Base-by-base conservation (phyloP, 352 stramenopile species). In the Globisporangium uncinulatum region DNA sequence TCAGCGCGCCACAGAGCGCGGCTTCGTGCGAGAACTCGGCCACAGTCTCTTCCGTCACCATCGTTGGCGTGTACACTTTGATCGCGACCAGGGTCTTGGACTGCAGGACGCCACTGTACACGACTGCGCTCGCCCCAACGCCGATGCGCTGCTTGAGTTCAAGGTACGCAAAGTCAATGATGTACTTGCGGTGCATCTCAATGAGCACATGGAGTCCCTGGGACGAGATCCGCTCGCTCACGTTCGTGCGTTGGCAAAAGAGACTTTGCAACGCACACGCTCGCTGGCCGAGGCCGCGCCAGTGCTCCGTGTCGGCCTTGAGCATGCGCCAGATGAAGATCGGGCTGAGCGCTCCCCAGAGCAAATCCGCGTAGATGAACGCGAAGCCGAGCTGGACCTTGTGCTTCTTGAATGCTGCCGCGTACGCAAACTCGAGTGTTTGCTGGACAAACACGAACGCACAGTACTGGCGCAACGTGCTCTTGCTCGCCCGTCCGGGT, bases 271-370 rank as follows among this genome's bases (percentile, higher is more conserved):
- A 41, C 6, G 62, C 57, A 20, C 79, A 78, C 0, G 81, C 83
- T 32, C 79, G 76, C 31, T 71, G 62, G 6, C 79, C 79, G 1
- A 94, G 59, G 4, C 83, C 79, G 37, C 83, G 69, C 80, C 83
- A 93, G 59, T 93, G 69, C 50, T 77, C 73, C 3, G 83, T 93
- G 53, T 93, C 83, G 7, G 77, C 83, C 34, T 74, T 76, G 14
- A 94, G 66, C n/a, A 94, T 69, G 51, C 81, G 70, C 81, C 79
- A 92, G 59, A 92, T 75, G 8, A 92, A 63, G 36, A 82, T 56
- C 17, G 76, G 76, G 32, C 49, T 32, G 49, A 54, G 49, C 49
- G 32, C 49, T 34, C 53, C 66, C 57, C 65, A 75, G 6, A 63
- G 45, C 19, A 75, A 44, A 3, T 71, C 56, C 34, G 57, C 49